Conservation (phyloP, 768 basidiomycete species). For the Podaxis sp. region DNA sequence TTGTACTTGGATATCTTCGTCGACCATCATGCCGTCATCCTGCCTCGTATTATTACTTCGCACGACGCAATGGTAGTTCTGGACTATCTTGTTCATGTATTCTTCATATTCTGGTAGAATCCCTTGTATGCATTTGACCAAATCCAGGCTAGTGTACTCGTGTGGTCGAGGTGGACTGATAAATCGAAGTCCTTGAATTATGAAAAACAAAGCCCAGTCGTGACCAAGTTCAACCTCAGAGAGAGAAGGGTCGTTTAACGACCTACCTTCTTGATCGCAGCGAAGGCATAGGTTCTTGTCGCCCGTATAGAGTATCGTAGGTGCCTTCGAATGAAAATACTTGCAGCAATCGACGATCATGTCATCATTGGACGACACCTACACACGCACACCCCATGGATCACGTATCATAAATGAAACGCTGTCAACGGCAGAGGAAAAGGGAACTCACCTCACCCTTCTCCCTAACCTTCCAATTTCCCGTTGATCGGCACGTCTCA, state of each 20-base stretch:
- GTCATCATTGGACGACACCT: slow-evolving; percentile 38
- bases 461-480: slow-evolving; percentile 59
- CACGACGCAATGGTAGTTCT: neutral
- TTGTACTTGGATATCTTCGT: slow-evolving; percentile 4
- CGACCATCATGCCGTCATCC: slow-evolving; percentile 14
- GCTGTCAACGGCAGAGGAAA: neutral
- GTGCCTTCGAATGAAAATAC: slow-evolving; percentile 49
- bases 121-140: slow-evolving; percentile 39
- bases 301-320: slow-evolving; percentile 62
- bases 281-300: slow-evolving; percentile 69
- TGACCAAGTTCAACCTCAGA: neutral
- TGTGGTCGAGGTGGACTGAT: slow-evolving; percentile 33
- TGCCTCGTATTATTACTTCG: neutral
- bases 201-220: neutral
- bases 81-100: neutral
- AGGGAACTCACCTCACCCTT: slow-evolving; percentile 40
- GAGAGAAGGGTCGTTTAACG: slow-evolving; percentile 20
- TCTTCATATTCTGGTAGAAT: slow-evolving; percentile 5
- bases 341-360: slow-evolving; percentile 76
- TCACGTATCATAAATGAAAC: neutral
- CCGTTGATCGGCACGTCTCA: slow-evolving; percentile 60
- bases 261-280: slow-evolving; percentile 27
- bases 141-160: slow-evolving; percentile 50
- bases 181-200: slow-evolving; percentile 31
- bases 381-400: neutral